Evolutionary conservation across 1,284 basidiomycete species (phyloP).

Genomic region (Moesziomyces parantarcticus): DNA sequence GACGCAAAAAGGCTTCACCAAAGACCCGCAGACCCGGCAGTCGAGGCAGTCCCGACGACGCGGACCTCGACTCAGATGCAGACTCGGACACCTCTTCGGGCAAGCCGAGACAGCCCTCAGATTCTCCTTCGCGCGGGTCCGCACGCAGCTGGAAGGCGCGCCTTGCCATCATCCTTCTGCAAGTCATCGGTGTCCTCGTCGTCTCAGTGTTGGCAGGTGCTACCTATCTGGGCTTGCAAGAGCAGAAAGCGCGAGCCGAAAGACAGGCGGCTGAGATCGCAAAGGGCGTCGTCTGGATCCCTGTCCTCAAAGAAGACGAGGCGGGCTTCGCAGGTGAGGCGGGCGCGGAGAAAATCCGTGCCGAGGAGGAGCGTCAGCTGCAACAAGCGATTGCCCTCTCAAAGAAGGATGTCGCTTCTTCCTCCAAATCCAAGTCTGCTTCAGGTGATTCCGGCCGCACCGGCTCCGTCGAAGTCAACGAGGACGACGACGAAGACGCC

Average conservation of each 20-base stretch:
- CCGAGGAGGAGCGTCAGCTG: slow-evolving; percentile 35
- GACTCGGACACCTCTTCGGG: slow-evolving; percentile 1
- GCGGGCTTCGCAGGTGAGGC: slow-evolving; percentile 33
- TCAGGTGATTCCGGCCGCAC: background rate
- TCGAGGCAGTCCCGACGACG: slow-evolving; percentile 6
- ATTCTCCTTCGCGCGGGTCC: background rate
- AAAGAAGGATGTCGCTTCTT: slow-evolving; percentile 7
- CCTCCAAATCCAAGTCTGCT: background rate
- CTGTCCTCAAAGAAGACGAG: slow-evolving; percentile 52
- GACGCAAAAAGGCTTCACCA: slow-evolving; percentile 9
- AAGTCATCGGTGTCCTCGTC: slow-evolving; percentile 45
- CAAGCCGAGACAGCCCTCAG: slow-evolving; percentile 10
- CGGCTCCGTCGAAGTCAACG: slow-evolving; percentile 9
- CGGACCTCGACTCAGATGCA: slow-evolving; percentile 3
- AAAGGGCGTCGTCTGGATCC: slow-evolving; percentile 56
- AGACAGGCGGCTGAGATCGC: slow-evolving; percentile 46
- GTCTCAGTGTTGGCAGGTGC: slow-evolving; percentile 44
- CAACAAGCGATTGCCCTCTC: slow-evolving; percentile 35
- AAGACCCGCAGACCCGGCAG: slow-evolving; percentile 18
- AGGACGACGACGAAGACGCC: slow-evolving; percentile 30
- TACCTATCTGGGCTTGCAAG: slow-evolving; percentile 52
- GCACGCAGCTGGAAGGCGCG: slow-evolving; percentile 34
- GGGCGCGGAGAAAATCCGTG: slow-evolving; percentile 22
- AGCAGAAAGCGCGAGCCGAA: slow-evolving; percentile 40
- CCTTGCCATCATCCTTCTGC: slow-evolving; percentile 34